These are phyloP conservation scores for Rosa rugosa DNA, from an alignment of 306 rosid genomes.

Conservation along the genomic window DNA sequence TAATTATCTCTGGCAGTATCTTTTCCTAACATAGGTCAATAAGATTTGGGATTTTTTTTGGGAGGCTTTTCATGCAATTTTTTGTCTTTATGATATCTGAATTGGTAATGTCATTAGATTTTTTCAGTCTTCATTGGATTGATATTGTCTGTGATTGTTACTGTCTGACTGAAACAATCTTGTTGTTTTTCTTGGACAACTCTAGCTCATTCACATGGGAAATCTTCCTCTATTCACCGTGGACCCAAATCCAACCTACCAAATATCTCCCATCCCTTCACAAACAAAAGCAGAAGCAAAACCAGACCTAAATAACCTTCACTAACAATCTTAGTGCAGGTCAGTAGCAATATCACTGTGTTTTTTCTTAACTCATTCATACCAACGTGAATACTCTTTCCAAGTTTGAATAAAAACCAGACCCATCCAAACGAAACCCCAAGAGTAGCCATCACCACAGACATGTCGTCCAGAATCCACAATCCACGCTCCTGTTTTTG, in stretches of 20 bases:
- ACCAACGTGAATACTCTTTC: not conserved
- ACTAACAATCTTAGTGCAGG: not conserved
- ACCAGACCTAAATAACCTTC: not conserved
- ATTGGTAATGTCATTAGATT: not conserved
- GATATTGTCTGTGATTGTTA: not conserved
- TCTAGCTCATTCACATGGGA: not conserved
- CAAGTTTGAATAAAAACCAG: too few relatives aligned
- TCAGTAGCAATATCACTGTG: not conserved
- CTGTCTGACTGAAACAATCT: not conserved
- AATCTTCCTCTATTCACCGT: not conserved
- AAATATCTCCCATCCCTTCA: not conserved
- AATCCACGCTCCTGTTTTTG: not conserved
- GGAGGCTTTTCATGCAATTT: not conserved
- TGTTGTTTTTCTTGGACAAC: not conserved
- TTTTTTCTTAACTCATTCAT: not conserved
- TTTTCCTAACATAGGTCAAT: not conserved
- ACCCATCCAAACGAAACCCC: not conserved
- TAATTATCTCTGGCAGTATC: too few relatives aligned
- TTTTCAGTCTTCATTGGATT: not conserved
- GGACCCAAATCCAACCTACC: not conserved
- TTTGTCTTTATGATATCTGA: too few relatives aligned
- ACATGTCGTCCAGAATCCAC: not conserved
- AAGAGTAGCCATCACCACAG: not conserved
- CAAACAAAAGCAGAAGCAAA: not conserved
- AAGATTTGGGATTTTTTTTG: not conserved